phyloP scores from a whole-genome alignment of 169 alveolate genomes.

The Theileria parva region DNA sequence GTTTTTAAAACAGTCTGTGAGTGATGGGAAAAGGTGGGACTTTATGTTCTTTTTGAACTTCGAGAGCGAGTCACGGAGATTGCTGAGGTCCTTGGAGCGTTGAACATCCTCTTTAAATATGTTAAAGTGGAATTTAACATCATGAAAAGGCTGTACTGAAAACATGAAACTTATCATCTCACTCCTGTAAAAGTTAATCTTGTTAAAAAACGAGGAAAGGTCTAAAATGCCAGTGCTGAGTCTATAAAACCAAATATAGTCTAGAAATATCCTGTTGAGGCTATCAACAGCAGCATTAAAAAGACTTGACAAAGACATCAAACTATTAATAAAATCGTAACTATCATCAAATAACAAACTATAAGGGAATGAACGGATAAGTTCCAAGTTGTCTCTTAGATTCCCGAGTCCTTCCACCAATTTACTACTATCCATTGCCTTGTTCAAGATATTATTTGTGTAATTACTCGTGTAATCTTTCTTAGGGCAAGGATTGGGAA shows the following conservation, averaged over 20 bases:
- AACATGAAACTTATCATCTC: slow-evolving; percentile 54
- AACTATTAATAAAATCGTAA: background rate
- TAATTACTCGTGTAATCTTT: background rate
- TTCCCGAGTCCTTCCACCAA: background rate
- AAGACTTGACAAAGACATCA: background rate
- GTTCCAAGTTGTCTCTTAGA: background rate
- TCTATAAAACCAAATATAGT: slow-evolving; percentile 39
- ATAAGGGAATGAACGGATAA: slow-evolving; percentile 27
- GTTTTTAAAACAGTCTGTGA: background rate
- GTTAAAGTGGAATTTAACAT: background rate
- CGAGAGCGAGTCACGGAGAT: background rate
- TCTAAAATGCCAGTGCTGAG: slow-evolving; percentile 43
- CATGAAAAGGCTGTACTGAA: slow-evolving; percentile 32
- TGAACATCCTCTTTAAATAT: background rate
- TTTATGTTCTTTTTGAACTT: background rate
- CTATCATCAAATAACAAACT: slow-evolving; percentile 17
- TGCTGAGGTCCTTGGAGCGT: background rate
- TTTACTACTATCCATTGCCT: too few species aligned
- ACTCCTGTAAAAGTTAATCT: slow-evolving; percentile 43
- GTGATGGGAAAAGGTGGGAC: background rate
- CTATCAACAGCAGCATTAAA: slow-evolving; percentile 1
- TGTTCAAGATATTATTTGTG: too few species aligned
- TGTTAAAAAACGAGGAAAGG: slow-evolving; percentile 28
- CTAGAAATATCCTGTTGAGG: slow-evolving; percentile 1
- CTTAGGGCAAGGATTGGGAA: slow-evolving; percentile 6